These are phyloP conservation scores for Dryas octopetala DNA, from an alignment of 306 rosid genomes.

Conservation along the genomic window DNA sequence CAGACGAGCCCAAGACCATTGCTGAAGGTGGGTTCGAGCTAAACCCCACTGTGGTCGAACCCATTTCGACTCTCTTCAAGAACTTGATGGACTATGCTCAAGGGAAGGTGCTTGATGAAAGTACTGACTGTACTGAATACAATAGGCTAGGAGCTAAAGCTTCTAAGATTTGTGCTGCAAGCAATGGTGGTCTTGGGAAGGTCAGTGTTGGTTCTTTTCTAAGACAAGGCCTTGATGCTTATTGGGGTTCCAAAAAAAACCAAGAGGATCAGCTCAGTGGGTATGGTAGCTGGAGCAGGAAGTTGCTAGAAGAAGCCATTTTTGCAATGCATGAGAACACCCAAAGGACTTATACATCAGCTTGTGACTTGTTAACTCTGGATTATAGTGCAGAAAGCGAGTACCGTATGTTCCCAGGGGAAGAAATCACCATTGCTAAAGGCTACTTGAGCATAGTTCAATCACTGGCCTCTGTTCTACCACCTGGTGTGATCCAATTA, in stretches of 20 bases:
- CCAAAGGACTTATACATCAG: slow-evolving; percentile 88
- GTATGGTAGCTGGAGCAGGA: slow-evolving; percentile 60
- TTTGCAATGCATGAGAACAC: slow-evolving; percentile 75
- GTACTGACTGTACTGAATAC: slow-evolving; percentile 25
- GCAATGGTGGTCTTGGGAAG: slow-evolving; percentile 30
- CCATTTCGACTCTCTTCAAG: slow-evolving; percentile 64
- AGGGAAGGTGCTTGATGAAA: slow-evolving; percentile 30
- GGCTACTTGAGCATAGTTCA: slow-evolving; percentile 77
- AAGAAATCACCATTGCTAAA: slow-evolving; percentile 86
- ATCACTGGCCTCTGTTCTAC: slow-evolving; percentile 67
- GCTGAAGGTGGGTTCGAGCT: slow-evolving; percentile 80
- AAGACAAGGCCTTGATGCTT: slow-evolving; percentile 57
- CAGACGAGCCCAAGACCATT: slow-evolving; percentile 53
- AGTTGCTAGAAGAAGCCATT: slow-evolving; percentile 59
- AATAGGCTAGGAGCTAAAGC: slow-evolving; percentile 37
- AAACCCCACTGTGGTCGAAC: slow-evolving; percentile 49
- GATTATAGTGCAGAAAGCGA: slow-evolving; percentile 85
- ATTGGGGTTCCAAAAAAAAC: slow-evolving; percentile 44
- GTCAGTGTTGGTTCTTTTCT: slow-evolving; percentile 73
- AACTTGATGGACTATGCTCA: slow-evolving; percentile 71
- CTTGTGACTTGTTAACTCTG: slow-evolving; percentile 62
- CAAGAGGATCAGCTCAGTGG: slow-evolving; percentile 42
- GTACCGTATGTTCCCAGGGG: slow-evolving; percentile 81
- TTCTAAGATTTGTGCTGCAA: slow-evolving; percentile 14
- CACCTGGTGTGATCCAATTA: slow-evolving; percentile 69